Percentiles rank a stretch among this genome's conserved stretches.
These are phyloP conservation scores for Sporothrix pseudoabietina DNA, from an alignment of 2,329 filamentous ascomycete genomes.

Conservation along the genomic window DNA sequence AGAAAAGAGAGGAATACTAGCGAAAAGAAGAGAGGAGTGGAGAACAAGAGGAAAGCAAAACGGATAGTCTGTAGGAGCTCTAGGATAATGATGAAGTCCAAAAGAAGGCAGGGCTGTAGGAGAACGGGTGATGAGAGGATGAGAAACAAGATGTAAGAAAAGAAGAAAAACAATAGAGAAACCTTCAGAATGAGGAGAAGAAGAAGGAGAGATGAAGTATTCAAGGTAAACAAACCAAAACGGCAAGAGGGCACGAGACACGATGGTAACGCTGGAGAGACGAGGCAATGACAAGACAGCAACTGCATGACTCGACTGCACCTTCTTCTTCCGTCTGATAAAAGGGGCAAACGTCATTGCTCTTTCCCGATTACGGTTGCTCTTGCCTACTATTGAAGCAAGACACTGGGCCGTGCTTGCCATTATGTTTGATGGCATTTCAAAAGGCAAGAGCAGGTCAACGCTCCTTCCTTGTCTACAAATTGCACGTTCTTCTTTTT, in stretches of 20 bases:
- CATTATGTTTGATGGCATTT: not conserved
- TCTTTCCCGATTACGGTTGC: not conserved
- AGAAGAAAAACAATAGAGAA: not conserved
- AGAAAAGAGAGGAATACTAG: not conserved
- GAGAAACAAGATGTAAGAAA: not conserved
- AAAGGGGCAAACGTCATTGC: no score
- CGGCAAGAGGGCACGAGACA: not conserved
- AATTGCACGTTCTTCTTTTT: not conserved
- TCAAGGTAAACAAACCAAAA: not conserved
- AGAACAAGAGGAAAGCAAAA: not conserved
- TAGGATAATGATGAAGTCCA: not conserved
- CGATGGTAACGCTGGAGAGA: not conserved
- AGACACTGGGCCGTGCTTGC: not conserved
- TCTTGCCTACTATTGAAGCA: not conserved
- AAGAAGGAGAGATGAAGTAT: not conserved
- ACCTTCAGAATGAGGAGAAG: not conserved
- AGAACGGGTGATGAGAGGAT: not conserved
- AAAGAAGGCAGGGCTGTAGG: not conserved
- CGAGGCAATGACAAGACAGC: not conserved
- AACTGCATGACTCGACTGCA: not conserved
- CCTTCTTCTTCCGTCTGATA: not conserved
- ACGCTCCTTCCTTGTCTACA: not conserved
- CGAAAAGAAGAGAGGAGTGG: not conserved
- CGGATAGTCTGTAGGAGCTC: not conserved
- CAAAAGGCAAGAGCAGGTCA: not conserved